Evolutionary conservation across 2,329 filamentous ascomycete species (phyloP).

Genomic region (Lecanicillium sp.): DNA sequence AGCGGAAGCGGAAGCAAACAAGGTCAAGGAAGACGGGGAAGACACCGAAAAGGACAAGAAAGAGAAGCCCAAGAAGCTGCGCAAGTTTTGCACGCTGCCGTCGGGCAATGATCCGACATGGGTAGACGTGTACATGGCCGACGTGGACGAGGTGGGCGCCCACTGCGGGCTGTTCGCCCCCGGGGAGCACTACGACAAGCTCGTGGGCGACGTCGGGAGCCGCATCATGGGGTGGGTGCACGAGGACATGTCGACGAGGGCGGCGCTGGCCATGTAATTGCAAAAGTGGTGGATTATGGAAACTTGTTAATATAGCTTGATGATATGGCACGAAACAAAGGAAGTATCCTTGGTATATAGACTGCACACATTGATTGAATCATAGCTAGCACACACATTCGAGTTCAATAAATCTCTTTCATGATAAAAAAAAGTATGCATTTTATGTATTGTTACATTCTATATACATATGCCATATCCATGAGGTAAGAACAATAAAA

Average conservation of each 20-base stretch:
- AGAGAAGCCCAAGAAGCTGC: slow-evolving; percentile 44
- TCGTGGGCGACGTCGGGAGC: slow-evolving; percentile 70
- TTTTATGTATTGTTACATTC: neutral
- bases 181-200: slow-evolving; percentile 64
- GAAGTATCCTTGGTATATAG: too few species aligned
- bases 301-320: too few species aligned
- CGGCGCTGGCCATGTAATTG: slow-evolving; percentile 28
- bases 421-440: too few species aligned
- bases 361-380: too few species aligned
- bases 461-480: too few species aligned
- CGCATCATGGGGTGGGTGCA: slow-evolving; percentile 64
- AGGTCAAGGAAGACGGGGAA: slow-evolving; percentile 18
- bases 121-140: slow-evolving; percentile 74
- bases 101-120: slow-evolving; percentile 63
- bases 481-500: neutral
- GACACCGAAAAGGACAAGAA: slow-evolving; percentile 17
- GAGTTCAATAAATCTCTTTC: too few species aligned
- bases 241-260: slow-evolving; percentile 48
- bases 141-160: slow-evolving; percentile 77
- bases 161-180: slow-evolving; percentile 77
- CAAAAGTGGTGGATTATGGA: too few species aligned
- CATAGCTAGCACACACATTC: too few species aligned
- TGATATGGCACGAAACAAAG: too few species aligned
- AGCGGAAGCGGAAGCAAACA: slow-evolving; percentile 15
- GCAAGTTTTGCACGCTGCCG: slow-evolving; percentile 78